phyloP scores from a whole-genome alignment of 805 yeast genomes.

The Hanseniaspora pseudoguilliermondii region DNA sequence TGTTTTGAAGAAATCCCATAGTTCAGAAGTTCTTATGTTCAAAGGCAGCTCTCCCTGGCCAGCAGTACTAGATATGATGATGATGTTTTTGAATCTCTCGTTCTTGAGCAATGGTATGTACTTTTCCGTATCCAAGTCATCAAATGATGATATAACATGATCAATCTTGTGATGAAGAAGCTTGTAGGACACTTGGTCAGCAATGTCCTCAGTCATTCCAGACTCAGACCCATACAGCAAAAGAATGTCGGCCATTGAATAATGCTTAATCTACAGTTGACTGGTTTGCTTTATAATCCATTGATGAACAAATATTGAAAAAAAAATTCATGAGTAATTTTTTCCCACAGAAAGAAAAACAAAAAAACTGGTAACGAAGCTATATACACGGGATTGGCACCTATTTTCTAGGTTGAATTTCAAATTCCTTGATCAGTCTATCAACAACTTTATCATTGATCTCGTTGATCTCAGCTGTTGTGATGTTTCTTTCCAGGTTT shows the following conservation, averaged over 20 bases:
- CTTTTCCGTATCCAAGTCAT: conserved; percentile 36
- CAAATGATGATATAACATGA: conserved; percentile 33
- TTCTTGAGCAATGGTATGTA: conserved; percentile 32
- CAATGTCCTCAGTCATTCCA: conserved; percentile 80
- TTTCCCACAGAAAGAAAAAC: background rate
- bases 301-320: too few relatives aligned
- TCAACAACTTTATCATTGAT: conserved; percentile 55
- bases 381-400: background rate
- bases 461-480: conserved; percentile 69
- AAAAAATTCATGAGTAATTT: background rate
- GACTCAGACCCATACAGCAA: conserved; percentile 86
- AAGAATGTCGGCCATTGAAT: conserved; percentile 30
- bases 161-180: conserved; percentile 42
- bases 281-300: background rate
- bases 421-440: conserved; percentile 39
- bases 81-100: conserved; percentile 33
- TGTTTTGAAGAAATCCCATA: conserved; percentile 62
- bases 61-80: conserved; percentile 64
- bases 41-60: conserved; percentile 92
- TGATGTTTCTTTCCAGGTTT: conserved; percentile 86
- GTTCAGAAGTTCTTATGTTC: conserved; percentile 38
- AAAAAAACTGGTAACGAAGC: background rate
- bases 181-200: conserved; percentile 45
- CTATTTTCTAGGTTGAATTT: conserved; percentile 42
- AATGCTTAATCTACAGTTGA: background rate